Evolutionary conservation across 169 alveolate species (phyloP).

Genomic region (Pseudocohnilembus persalinus): DNA sequence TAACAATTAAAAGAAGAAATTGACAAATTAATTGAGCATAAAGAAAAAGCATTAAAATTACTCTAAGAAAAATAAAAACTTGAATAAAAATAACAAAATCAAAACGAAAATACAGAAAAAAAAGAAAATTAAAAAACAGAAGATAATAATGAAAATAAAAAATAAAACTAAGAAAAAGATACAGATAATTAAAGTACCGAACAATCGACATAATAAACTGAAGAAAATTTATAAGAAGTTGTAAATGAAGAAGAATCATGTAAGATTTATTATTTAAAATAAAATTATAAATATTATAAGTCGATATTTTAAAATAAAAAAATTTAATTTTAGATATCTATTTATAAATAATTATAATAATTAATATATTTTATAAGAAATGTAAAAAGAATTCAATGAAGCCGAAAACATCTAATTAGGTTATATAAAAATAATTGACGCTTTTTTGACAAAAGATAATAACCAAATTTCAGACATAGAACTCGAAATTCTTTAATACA

Average conservation of each 20-base stretch:
- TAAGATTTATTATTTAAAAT: background rate
- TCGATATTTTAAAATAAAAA: background rate
- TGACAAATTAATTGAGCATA: constrained; percentile 21
- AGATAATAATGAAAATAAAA: background rate
- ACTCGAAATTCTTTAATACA: constrained; percentile 41
- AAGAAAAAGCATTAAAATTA: constrained; percentile 16
- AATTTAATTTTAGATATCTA: background rate
- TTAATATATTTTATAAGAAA: background rate
- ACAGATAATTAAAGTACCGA: constrained; percentile 1
- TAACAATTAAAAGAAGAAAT: constrained; percentile 46
- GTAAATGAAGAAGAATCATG: background rate
- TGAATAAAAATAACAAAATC: background rate
- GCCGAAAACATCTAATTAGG: background rate
- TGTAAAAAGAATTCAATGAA: background rate
- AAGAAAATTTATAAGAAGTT: background rate
- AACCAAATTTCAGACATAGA: constrained; percentile 55
- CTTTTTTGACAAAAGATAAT: constrained; percentile 46
- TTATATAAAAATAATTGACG: constrained; percentile 20
- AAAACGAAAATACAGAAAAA: background rate
- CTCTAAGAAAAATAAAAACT: background rate
- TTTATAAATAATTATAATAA: background rate
- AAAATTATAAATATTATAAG: background rate
- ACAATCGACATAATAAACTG: background rate
- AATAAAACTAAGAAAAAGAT: background rate
- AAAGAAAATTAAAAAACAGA: background rate